A percentile compares a stretch with the other conserved stretches of the same genome.
phyloP scores from a whole-genome alignment of 441 rosid genomes.

The Dalechampia spathulata region DNA sequence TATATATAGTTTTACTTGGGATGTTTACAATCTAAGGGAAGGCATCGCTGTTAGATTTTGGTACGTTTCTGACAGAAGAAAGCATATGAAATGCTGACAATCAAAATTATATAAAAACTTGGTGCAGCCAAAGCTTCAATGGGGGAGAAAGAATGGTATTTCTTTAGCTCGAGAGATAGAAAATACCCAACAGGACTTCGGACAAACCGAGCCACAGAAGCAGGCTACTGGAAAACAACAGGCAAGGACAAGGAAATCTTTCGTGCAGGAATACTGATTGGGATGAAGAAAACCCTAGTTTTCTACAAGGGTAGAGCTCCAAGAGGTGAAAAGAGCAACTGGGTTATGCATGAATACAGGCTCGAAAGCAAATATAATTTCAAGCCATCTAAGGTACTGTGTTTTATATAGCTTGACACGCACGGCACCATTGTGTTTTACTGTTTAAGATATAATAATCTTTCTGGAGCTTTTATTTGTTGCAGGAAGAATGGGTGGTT shows the following conservation, averaged over 20 bases:
- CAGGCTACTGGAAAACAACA: constrained; percentile 97
- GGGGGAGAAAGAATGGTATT: constrained; percentile 96
- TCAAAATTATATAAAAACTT: too few relatives aligned
- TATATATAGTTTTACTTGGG: too few relatives aligned
- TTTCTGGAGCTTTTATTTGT: constrained; percentile 1
- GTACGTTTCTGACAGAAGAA: too few relatives aligned
- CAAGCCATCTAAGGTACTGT: constrained; percentile 20
- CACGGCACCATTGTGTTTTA: too few relatives aligned
- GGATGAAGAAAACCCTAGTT: constrained; percentile 98
- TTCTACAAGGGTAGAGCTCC: constrained; percentile 97
- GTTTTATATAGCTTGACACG: too few relatives aligned
- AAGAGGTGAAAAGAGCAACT: constrained; percentile 83
- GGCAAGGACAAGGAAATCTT: constrained; percentile 88
- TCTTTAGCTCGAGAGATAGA: constrained; percentile 76
- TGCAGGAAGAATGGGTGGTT: constrained; percentile 97
- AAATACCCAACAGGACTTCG: constrained; percentile 96
- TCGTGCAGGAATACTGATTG: constrained; percentile 47
- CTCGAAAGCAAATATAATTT: constrained; percentile 52
- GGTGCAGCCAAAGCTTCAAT: constrained; percentile 80
- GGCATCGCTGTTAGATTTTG: too few relatives aligned
- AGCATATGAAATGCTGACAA: too few relatives aligned
- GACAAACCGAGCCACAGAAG: constrained; percentile 83
- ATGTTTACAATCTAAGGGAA: too few relatives aligned
- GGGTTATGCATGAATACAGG: constrained; percentile 97
- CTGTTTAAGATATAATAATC: too few relatives aligned